phyloP scores from a whole-genome alignment of 306 rosid genomes.

The Casuarina equisetifolia region DNA sequence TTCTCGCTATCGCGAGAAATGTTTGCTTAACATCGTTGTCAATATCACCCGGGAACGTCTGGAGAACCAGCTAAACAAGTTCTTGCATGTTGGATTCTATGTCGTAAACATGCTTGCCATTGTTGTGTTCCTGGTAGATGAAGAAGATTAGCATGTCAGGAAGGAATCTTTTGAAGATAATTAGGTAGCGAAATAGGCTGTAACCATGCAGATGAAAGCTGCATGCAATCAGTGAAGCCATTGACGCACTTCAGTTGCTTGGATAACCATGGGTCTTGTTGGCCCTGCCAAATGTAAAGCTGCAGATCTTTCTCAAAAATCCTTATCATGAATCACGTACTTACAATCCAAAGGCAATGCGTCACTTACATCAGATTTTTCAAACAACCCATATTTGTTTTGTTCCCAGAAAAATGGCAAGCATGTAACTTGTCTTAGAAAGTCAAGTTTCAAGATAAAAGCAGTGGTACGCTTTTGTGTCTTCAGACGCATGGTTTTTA shows the following conservation, averaged over 20 bases:
- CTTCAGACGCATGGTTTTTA: no score
- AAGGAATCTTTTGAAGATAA: background rate
- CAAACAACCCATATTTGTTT: no score
- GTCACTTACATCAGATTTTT: no score
- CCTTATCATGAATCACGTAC: background rate
- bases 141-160: background rate
- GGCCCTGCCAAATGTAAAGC: no score
- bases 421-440: background rate
- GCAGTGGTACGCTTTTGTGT: background rate
- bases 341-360: no score
- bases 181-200: background rate
- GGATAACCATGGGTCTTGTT: no score
- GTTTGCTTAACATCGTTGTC: constrained; percentile 62
- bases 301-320: background rate
- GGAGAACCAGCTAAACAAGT: constrained; percentile 58
- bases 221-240: background rate
- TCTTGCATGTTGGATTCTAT: constrained; percentile 75
- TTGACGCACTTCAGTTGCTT: no score
- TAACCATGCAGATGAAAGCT: background rate
- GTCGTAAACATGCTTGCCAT: constrained; percentile 31
- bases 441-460: background rate
- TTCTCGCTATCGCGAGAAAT: constrained; percentile 64
- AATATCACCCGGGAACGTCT: constrained; percentile 37
- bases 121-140: constrained; percentile 38
- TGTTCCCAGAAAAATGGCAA: background rate